These are phyloP conservation scores for Cicer judaicum DNA, from an alignment of 306 rosid species.

Conservation along the genomic window DNA sequence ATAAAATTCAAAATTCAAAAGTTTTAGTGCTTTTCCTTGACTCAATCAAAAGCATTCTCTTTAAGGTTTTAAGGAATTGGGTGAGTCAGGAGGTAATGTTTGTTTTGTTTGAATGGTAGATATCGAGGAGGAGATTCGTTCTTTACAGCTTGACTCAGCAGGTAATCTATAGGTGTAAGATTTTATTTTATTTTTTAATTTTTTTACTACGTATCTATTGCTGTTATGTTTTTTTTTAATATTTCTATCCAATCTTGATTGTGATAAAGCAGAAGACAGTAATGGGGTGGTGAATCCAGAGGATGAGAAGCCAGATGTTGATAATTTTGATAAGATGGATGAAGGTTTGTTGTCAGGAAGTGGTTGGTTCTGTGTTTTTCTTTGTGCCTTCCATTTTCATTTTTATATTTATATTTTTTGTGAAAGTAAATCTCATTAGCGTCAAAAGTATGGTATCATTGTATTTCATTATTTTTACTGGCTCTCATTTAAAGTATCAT, in stretches of 20 bases:
- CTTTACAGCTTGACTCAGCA: slow-evolving; percentile 87
- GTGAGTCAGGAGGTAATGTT: slow-evolving; percentile 30
- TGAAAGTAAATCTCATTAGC: slow-evolving; percentile 7
- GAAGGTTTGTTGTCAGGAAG: slow-evolving; percentile 70
- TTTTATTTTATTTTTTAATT: slow-evolving; percentile 35
- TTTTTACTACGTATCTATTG: neutral
- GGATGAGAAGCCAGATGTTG: slow-evolving; percentile 61
- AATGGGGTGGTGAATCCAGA: slow-evolving; percentile 65
- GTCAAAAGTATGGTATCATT: neutral
- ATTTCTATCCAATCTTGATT: slow-evolving; percentile 37
- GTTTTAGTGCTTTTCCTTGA: slow-evolving; percentile 12
- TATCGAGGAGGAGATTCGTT: slow-evolving; percentile 89
- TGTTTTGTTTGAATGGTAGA: slow-evolving; percentile 57
- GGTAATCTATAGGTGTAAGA: slow-evolving; percentile 53
- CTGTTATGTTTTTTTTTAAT: slow-evolving; percentile 36
- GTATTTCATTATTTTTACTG: slow-evolving; percentile 2
- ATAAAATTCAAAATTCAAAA: too few relatives aligned
- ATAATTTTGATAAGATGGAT: slow-evolving; percentile 61
- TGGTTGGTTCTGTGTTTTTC: slow-evolving; percentile 35
- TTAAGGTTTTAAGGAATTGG: slow-evolving; percentile 35
- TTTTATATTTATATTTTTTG: slow-evolving; percentile 2
- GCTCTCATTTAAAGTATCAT: slow-evolving; percentile 21
- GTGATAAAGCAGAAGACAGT: slow-evolving; percentile 62
- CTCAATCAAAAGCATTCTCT: neutral
- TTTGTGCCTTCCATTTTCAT: neutral